Evolutionary conservation across 202 grass and related monocot species (phyloP).

Genomic region (Dendrocalamus latiflorus): DNA sequence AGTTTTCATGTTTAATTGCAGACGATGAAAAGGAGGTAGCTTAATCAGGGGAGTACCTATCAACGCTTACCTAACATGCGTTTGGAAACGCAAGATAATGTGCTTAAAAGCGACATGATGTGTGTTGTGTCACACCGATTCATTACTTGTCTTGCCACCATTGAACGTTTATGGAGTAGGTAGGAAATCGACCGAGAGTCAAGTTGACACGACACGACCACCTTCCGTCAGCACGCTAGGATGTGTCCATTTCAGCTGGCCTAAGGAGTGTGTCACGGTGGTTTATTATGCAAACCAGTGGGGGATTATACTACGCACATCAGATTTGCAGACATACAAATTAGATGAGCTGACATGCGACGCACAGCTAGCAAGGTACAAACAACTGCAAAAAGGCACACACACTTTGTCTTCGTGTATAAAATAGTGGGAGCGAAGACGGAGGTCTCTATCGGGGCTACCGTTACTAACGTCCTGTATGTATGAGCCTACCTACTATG

Average conservation of each 20-base stretch:
- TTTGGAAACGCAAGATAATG: not conserved
- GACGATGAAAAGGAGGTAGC: not conserved
- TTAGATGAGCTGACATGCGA: not conserved
- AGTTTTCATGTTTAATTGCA: not conserved
- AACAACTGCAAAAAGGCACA: not conserved
- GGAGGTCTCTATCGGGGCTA: not conserved
- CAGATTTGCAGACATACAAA: conserved; percentile 15
- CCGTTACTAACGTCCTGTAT: not conserved
- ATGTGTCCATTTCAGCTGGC: not conserved
- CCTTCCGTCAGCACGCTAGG: not conserved
- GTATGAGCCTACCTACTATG: not conserved
- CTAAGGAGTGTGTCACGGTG: not conserved
- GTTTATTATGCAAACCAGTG: not conserved
- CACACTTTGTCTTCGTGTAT: not conserved
- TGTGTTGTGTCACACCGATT: not conserved
- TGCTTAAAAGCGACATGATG: not conserved
- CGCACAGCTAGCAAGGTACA: not conserved
- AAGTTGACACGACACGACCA: not conserved
- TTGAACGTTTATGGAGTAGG: not conserved
- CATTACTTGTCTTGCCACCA: not conserved
- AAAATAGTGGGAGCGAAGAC: not conserved
- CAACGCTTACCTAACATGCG: not conserved
- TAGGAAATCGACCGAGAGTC: not conserved
- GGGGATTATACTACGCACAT: not conserved
- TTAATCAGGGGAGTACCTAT: not conserved